A percentile compares a stretch with the other conserved stretches of the same genome.
Conservation (phyloP, 352 stramenopile species). For the Phytophthora multivora region DNA sequence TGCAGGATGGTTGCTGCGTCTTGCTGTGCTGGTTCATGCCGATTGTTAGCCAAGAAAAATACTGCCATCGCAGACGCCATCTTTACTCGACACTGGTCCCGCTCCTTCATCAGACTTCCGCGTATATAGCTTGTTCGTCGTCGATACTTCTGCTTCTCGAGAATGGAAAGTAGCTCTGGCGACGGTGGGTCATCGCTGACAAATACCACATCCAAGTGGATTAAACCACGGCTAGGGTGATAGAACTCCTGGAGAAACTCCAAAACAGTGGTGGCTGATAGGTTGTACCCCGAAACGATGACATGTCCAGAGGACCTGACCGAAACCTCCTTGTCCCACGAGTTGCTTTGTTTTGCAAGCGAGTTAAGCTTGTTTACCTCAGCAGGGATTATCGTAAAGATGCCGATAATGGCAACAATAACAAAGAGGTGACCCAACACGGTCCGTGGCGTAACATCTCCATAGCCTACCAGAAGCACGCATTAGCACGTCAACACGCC, state of each 20-base stretch:
- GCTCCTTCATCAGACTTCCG: constrained; percentile 50
- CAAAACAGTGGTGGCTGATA: constrained; percentile 47
- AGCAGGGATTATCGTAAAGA: constrained; percentile 69
- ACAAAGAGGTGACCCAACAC: constrained; percentile 67
- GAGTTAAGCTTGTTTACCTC: constrained; percentile 67
- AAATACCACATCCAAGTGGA: constrained; percentile 72
- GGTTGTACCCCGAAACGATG: constrained; percentile 55
- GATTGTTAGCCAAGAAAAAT: constrained; percentile 66
- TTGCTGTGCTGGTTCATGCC: constrained; percentile 38
- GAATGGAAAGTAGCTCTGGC: constrained; percentile 35
- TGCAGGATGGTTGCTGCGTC: constrained; percentile 63
- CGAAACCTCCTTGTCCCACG: constrained; percentile 62
- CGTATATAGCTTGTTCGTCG: constrained; percentile 54
- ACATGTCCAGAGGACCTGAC: constrained; percentile 61
- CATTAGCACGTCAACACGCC: neutral
- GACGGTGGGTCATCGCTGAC: constrained; percentile 54
- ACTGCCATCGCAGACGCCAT: constrained; percentile 56
- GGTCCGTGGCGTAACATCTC: constrained; percentile 62
- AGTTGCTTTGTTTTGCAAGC: constrained; percentile 60
- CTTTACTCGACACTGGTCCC: constrained; percentile 53
- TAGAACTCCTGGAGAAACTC: constrained; percentile 82
- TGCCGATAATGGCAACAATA: constrained; percentile 66
- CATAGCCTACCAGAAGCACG: constrained; percentile 46
- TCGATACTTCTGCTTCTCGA: constrained; percentile 55
- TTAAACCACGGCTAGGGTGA: constrained; percentile 58